phyloP scores from a whole-genome alignment of 2,329 filamentous ascomycete genomes.

The Pseudogymnoascus sp. region DNA sequence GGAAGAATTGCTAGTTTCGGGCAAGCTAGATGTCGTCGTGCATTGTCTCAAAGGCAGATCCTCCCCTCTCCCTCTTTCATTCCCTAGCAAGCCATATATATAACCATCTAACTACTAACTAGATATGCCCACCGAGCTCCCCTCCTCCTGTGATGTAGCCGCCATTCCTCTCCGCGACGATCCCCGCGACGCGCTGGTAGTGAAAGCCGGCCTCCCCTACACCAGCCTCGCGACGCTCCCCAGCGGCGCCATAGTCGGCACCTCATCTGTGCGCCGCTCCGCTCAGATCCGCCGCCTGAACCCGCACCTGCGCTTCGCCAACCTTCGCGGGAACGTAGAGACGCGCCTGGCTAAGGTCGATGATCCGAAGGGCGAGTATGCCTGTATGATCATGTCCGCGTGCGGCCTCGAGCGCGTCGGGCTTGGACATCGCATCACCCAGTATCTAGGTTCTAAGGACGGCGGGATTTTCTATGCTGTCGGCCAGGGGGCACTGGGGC shows the following conservation, averaged over 20 bases:
- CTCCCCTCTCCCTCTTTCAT: background rate
- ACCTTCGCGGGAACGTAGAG: slow-evolving; percentile 81
- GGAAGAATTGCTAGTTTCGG: slow-evolving; percentile 60
- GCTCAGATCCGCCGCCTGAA: slow-evolving; percentile 71
- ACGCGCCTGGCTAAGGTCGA: slow-evolving; percentile 78
- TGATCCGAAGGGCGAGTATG: slow-evolving; percentile 54
- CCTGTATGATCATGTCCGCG: slow-evolving; percentile 74
- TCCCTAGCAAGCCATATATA: background rate
- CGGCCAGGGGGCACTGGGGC: slow-evolving; percentile 76
- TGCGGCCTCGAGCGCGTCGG: slow-evolving; percentile 71
- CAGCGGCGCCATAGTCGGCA: slow-evolving; percentile 69
- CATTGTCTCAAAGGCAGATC: slow-evolving; percentile 63
- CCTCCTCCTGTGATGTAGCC: slow-evolving; percentile 60
- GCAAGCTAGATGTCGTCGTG: slow-evolving; percentile 68
- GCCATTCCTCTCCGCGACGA: slow-evolving; percentile 70
- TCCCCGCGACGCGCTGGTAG: slow-evolving; percentile 53
- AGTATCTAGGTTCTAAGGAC: slow-evolving; percentile 59
- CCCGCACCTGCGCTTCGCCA: slow-evolving; percentile 64
- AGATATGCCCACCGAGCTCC: slow-evolving; percentile 82
- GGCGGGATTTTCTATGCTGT: slow-evolving; percentile 79
- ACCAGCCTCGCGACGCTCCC: slow-evolving; percentile 62
- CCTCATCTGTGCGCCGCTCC: slow-evolving; percentile 73
- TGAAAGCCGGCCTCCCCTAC: slow-evolving; percentile 35
- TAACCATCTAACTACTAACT: background rate
- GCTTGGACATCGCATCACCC: slow-evolving; percentile 59